Conservation (phyloP, 2,329 filamentous ascomycete genomes). For the Graphiopsis chlorocephala region DNA sequence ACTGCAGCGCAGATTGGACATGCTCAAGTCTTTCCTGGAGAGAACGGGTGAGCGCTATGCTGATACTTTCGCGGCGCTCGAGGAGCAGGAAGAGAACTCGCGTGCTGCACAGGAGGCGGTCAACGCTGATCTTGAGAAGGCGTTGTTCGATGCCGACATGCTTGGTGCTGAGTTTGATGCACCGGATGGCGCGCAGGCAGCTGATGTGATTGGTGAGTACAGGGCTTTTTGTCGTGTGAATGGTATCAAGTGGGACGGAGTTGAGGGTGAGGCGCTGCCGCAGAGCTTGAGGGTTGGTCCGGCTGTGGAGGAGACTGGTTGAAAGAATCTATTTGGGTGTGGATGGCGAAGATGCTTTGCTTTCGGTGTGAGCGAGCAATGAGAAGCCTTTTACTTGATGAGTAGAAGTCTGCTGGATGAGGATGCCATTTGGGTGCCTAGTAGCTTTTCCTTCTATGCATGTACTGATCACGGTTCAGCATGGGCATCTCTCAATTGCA, state of each 20-base stretch:
- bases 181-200: not conserved
- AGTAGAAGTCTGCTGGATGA: not conserved
- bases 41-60: not conserved
- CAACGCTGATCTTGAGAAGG: not conserved
- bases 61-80: not conserved
- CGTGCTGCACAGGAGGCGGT: not conserved
- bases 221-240: not conserved
- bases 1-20: not conserved
- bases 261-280: not conserved
- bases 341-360: not conserved
- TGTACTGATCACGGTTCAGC: not conserved
- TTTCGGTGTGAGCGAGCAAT: not conserved
- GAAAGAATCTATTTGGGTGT: not conserved
- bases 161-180: not conserved
- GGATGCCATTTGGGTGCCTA: too few species aligned
- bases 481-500: not conserved
- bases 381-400: not conserved
- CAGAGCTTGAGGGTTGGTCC: not conserved
- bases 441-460: not conserved
- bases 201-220: not conserved
- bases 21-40: not conserved
- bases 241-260: not conserved
- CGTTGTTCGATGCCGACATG: not conserved
- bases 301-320: not conserved
- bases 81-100: not conserved